These are phyloP conservation scores for Durusdinium trenchii DNA, from an alignment of 73 alveolate species.

Conservation along the genomic window DNA sequence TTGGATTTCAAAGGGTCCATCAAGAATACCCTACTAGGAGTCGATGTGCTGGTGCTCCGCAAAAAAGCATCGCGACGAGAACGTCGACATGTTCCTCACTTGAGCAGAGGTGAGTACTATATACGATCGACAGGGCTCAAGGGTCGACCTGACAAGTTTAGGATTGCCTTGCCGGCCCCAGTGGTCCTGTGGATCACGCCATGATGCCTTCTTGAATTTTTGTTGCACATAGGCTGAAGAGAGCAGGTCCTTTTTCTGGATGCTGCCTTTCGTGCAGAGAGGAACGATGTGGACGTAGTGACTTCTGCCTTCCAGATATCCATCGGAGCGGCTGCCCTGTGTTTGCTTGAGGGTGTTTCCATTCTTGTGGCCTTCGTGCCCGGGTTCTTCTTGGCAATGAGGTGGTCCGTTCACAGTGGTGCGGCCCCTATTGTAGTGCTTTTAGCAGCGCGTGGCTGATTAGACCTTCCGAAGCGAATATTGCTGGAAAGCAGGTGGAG, in stretches of 20 bases:
- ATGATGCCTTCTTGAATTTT: not conserved
- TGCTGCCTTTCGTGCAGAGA: not conserved
- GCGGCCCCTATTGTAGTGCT: not conserved
- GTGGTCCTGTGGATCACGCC: conserved; percentile 1
- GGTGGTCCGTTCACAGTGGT: not conserved
- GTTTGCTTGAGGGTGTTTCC: not conserved
- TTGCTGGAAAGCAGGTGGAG: conserved; percentile 2
- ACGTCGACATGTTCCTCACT: too few relatives aligned
- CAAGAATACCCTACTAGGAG: too few relatives aligned
- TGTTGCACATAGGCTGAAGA: not conserved
- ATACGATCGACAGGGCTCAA: too few relatives aligned
- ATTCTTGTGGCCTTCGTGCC: not conserved
- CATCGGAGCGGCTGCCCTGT: not conserved
- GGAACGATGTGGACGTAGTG: not conserved
- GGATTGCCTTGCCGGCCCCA: conserved; percentile 1
- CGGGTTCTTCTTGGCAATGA: not conserved
- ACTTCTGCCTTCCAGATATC: not conserved
- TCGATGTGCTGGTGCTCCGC: too few relatives aligned
- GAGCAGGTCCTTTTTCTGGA: not conserved
- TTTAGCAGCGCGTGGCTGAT: not conserved
- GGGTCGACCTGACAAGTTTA: too few relatives aligned
- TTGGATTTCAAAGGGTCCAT: too few relatives aligned
- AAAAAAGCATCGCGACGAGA: too few relatives aligned
- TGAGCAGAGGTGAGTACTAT: too few relatives aligned
- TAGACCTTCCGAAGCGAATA: not conserved